A percentile compares a stretch with the other conserved stretches of the same genome.
These are phyloP conservation scores for Lasiodiplodia sp. DNA, from an alignment of 2,329 filamentous ascomycete genomes.

Conservation along the genomic window DNA sequence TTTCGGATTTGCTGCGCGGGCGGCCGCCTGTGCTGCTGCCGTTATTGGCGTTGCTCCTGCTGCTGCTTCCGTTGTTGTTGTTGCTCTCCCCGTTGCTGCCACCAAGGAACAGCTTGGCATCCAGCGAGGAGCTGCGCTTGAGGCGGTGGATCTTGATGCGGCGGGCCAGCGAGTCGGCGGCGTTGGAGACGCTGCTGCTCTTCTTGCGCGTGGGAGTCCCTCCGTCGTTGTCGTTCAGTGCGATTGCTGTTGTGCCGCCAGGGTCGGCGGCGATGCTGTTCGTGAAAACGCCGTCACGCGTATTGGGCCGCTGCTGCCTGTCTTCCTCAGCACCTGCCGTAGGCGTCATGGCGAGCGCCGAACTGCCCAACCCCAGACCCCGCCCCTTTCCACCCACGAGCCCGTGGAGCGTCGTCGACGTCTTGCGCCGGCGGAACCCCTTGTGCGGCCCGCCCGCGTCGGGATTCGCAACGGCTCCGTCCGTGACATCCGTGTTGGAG, in stretches of 20 bases:
- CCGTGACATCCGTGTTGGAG: background rate
- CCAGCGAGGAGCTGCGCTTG: background rate
- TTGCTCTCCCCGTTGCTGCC: too few relatives aligned
- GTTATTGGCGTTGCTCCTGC: background rate
- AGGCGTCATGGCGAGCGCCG: conserved; percentile 13
- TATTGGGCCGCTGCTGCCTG: background rate
- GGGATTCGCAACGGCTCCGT: background rate
- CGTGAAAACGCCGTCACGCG: conserved; percentile 3
- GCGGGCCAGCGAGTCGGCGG: background rate
- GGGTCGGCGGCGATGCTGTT: background rate
- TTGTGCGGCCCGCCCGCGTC: background rate
- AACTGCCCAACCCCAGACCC: background rate
- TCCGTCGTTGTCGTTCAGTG: background rate
- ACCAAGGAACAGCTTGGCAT: background rate
- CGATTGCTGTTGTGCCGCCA: background rate
- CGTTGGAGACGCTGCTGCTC: conserved; percentile 4
- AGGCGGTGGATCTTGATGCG: conserved; percentile 6
- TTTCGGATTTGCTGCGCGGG: conserved; percentile 7
- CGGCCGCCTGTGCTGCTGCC: background rate
- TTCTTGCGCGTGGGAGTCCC: background rate
- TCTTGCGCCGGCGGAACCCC: conserved; percentile 11
- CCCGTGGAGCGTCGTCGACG: background rate
- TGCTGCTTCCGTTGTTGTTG: background rate
- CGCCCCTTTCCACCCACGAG: background rate
- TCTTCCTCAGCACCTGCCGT: background rate